Conservation (phyloP, 1,139 yeast species). For the Sugiyamaella sp. region DNA sequence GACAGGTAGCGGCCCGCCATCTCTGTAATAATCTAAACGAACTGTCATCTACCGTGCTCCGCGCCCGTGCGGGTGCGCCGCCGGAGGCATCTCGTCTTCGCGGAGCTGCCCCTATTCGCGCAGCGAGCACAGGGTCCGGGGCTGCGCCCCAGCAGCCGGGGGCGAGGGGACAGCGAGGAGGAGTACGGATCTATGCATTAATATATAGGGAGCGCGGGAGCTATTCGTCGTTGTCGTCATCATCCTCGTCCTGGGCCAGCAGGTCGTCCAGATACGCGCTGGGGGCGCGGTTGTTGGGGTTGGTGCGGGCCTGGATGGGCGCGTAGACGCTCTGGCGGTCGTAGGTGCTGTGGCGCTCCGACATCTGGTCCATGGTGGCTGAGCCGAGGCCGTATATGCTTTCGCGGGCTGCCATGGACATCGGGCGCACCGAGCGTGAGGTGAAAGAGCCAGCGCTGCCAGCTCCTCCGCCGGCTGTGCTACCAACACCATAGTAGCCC, state of each 20-base stretch:
- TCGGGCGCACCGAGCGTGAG: slow-evolving; percentile 30
- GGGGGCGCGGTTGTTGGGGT: slow-evolving; percentile 40
- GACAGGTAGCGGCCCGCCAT: slow-evolving; percentile 58
- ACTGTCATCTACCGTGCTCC: not conserved
- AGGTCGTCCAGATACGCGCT: slow-evolving; percentile 46
- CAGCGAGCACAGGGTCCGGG: not conserved
- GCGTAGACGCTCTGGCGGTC: slow-evolving; percentile 12
- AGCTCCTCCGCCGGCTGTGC: slow-evolving; percentile 21
- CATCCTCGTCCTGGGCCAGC: slow-evolving; percentile 35
- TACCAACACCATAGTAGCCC: slow-evolving; percentile 40
- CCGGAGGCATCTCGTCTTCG: too few relatives aligned
- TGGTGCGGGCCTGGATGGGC: slow-evolving; percentile 14
- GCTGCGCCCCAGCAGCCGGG: not conserved
- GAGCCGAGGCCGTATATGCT: slow-evolving; percentile 22
- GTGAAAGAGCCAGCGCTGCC: slow-evolving; percentile 32
- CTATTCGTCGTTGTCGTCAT: slow-evolving; percentile 6
- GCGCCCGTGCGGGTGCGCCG: too few relatives aligned
- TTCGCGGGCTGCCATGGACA: slow-evolving; percentile 29
- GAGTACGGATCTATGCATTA: slow-evolving; percentile 12
- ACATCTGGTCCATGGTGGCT: slow-evolving; percentile 19
- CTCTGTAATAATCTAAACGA: slow-evolving; percentile 5
- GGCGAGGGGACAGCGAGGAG: not conserved
- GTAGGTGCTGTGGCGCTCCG: slow-evolving; percentile 12
- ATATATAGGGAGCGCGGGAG: not conserved
- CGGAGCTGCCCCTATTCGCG: too few relatives aligned